Evolutionary conservation across 1,139 yeast species (phyloP).

Genomic region (Cylindricascospora bacillispora): DNA sequence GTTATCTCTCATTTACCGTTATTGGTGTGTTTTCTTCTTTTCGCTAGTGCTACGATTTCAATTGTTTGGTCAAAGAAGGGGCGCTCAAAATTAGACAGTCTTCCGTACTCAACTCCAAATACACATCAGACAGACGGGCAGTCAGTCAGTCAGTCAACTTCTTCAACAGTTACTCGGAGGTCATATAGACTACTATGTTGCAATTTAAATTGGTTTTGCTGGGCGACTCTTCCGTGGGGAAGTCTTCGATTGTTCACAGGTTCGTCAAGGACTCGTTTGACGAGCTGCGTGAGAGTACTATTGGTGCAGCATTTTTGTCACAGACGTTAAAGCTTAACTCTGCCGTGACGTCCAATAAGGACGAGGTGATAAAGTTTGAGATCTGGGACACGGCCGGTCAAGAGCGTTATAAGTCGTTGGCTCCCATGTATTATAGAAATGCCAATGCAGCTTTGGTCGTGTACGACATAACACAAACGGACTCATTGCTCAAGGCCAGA

Average conservation of each 20-base stretch:
- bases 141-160: no score
- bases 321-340: constrained; percentile 54
- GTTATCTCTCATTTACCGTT: no score
- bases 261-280: constrained; percentile 93
- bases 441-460: constrained; percentile 79
- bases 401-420: constrained; percentile 68
- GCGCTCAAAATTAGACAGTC: no score
- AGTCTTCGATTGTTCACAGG: constrained; percentile 78
- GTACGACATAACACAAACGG: constrained; percentile 52
- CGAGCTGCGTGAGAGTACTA: constrained; percentile 87
- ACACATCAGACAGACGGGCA: no score
- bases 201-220: constrained; percentile 79
- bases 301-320: constrained; percentile 94
- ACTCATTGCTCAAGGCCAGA: constrained; percentile 79
- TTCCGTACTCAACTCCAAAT: no score
- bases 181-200: no score
- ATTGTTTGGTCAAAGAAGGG: no score
- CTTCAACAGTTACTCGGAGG: no score
- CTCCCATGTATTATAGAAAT: constrained; percentile 78
- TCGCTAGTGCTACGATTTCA: no score
- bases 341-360: constrained; percentile 10
- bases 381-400: constrained; percentile 90
- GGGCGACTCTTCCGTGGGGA: constrained; percentile 96
- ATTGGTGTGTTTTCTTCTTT: no score
- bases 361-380: constrained; percentile 56